Evolutionary conservation across 2,329 filamentous ascomycete genomes (phyloP).

Genomic region (Mycosphaerella arachidis): DNA sequence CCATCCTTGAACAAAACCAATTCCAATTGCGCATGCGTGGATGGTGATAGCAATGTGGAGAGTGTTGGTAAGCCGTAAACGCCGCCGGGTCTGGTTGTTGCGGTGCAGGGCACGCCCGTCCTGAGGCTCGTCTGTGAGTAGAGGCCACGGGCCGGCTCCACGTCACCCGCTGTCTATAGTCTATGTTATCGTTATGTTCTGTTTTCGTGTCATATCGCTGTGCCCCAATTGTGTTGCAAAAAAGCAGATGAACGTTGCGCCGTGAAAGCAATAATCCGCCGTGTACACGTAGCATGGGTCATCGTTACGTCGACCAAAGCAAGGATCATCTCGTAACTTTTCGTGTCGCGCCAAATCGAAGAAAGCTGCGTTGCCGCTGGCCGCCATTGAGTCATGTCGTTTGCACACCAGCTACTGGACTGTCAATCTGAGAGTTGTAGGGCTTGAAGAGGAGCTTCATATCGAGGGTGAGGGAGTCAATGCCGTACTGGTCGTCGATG

Average conservation of each 20-base stretch:
- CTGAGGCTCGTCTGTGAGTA: constrained; percentile 1
- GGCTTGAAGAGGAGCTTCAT: constrained; percentile 69
- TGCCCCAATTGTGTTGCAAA: constrained; percentile 8
- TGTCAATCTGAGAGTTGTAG: constrained; percentile 36
- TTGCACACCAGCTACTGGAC: constrained; percentile 32
- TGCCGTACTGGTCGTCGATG: constrained; percentile 63
- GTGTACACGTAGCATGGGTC: constrained; percentile 4
- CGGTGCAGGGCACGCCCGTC: constrained; percentile 16
- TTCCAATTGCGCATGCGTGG: neutral
- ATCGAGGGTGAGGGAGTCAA: constrained; percentile 59
- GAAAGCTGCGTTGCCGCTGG: constrained; percentile 1
- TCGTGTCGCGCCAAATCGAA: constrained; percentile 5
- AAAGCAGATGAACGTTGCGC: constrained; percentile 1
- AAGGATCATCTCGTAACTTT: constrained; percentile 9
- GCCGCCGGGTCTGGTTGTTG: constrained; percentile 10
- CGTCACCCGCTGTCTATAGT: constrained; percentile 19
- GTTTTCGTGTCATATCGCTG: constrained; percentile 17
- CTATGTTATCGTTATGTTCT: constrained; percentile 20
- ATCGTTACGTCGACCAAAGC: constrained; percentile 1
- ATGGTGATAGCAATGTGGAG: neutral
- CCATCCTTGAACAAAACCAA: neutral
- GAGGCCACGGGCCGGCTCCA: constrained; percentile 14
- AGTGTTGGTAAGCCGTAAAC: neutral
- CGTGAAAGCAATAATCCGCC: constrained; percentile 4
- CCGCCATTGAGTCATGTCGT: constrained; percentile 20